Evolutionary conservation across 2,329 filamentous ascomycete genomes (phyloP).

Genomic region (Fusarium irregulare): DNA sequence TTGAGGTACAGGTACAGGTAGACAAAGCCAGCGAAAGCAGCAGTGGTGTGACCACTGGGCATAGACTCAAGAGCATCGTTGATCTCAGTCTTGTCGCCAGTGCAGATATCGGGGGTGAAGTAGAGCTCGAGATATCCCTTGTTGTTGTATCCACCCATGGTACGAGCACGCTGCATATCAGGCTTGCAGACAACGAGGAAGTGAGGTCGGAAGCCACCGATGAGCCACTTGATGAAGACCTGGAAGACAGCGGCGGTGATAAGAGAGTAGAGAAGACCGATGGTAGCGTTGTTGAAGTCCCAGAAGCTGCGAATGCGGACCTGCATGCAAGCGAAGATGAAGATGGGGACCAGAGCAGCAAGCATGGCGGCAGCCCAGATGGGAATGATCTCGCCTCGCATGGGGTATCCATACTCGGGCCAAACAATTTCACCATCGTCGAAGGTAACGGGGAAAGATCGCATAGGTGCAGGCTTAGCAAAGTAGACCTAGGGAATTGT

Average conservation of each 20-base stretch:
- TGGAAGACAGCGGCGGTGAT: constrained; percentile 80
- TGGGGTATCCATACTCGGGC: constrained; percentile 76
- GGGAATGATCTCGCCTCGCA: constrained; percentile 76
- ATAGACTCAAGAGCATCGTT: constrained; percentile 77
- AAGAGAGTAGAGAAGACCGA: constrained; percentile 76
- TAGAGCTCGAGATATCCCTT: constrained; percentile 70
- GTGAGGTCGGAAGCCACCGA: constrained; percentile 78
- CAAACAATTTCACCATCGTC: constrained; percentile 74
- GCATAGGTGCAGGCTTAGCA: constrained; percentile 71
- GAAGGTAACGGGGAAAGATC: constrained; percentile 77
- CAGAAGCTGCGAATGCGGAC: constrained; percentile 75
- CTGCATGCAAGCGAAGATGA: constrained; percentile 73
- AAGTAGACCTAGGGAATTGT: constrained; percentile 64
- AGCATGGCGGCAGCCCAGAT: constrained; percentile 77
- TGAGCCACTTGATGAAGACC: constrained; percentile 80
- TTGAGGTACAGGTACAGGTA: constrained; percentile 80
- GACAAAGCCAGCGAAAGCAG: constrained; percentile 77
- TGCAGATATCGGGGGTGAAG: constrained; percentile 77
- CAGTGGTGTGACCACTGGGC: constrained; percentile 79
- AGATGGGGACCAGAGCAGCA: constrained; percentile 72
- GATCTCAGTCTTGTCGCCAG: constrained; percentile 71
- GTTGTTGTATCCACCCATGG: constrained; percentile 55
- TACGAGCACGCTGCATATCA: constrained; percentile 36
- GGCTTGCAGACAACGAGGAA: constrained; percentile 79
- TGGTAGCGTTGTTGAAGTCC: constrained; percentile 76